Evolutionary conservation across 179 eudicot genomes (phyloP).

Genomic region (Drosera spatulata): DNA sequence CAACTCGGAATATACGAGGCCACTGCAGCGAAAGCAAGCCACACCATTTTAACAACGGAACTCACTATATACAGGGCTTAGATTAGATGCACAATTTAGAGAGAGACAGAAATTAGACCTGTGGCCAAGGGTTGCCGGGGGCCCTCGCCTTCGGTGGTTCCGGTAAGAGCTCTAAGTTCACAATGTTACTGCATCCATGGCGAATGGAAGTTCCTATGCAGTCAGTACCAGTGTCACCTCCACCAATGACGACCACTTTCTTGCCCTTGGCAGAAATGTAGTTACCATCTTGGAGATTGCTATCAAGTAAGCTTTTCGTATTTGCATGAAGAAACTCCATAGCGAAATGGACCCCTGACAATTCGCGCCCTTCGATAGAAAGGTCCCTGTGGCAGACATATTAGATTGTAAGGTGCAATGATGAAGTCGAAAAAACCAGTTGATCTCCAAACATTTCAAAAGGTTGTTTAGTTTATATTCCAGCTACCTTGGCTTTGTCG

Average conservation of each 20-base stretch:
- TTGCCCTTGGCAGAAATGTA: slow-evolving; percentile 93
- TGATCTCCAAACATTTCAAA: not conserved
- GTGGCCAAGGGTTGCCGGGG: slow-evolving; percentile 99
- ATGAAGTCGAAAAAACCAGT: not conserved
- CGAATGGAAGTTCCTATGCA: slow-evolving; percentile 95
- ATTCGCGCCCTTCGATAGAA: slow-evolving; percentile 84
- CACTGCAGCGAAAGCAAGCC: slow-evolving; percentile 34
- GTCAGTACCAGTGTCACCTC: slow-evolving; percentile 99
- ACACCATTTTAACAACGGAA: not conserved
- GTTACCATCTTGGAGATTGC: slow-evolving; percentile 75
- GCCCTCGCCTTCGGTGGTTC: slow-evolving; percentile 84
- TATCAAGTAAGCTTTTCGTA: slow-evolving; percentile 93
- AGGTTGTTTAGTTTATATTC: not conserved
- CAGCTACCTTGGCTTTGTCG: slow-evolving; percentile 85
- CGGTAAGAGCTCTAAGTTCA: slow-evolving; percentile 90
- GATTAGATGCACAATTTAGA: not conserved
- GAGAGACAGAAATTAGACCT: slow-evolving; percentile 33
- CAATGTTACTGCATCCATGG: slow-evolving; percentile 71
- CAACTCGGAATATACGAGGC: slow-evolving; percentile 96
- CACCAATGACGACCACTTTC: slow-evolving; percentile 98
- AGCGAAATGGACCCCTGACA: slow-evolving; percentile 90
- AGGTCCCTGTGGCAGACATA: slow-evolving; percentile 54
- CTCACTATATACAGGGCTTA: not conserved
- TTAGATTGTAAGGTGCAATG: not conserved
- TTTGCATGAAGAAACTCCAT: slow-evolving; percentile 98